phyloP scores from a whole-genome alignment of 352 stramenopile genomes.

The Plasmopara muralis region DNA sequence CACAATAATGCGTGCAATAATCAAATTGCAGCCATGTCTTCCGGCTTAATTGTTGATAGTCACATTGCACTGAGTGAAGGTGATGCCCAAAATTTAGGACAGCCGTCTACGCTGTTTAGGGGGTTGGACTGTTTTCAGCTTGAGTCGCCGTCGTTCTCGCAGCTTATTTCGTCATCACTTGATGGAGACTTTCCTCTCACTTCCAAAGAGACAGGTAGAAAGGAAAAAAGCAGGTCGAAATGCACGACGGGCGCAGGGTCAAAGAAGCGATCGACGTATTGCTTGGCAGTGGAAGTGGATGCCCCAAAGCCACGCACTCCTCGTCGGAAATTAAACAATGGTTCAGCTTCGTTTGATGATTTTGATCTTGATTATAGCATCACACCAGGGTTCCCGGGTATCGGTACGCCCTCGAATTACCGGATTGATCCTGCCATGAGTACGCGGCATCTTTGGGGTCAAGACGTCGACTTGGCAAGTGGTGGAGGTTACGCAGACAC shows the following conservation, averaged over 20 bases:
- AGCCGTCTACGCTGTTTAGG: constrained; percentile 49
- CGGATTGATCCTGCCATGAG: constrained; percentile 23
- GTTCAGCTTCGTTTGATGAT: constrained; percentile 53
- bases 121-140: constrained; percentile 61
- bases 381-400: constrained; percentile 34
- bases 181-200: constrained; percentile 15
- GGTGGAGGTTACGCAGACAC: constrained; percentile 43
- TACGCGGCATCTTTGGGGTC: constrained; percentile 49
- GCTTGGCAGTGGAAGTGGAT: constrained; percentile 44
- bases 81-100: constrained; percentile 15
- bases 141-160: constrained; percentile 59
- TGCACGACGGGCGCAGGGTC: constrained; percentile 9
- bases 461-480: constrained; percentile 49
- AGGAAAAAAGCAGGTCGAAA: constrained; percentile 38
- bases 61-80: constrained; percentile 24
- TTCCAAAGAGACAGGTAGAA: constrained; percentile 20
- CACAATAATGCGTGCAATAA: constrained; percentile 26
- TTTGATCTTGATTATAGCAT: constrained; percentile 31
- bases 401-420: constrained; percentile 68
- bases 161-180: constrained; percentile 31
- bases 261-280: constrained; percentile 60
- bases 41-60: constrained; percentile 23
- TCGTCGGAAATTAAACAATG: constrained; percentile 55
- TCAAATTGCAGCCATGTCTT: constrained; percentile 19
- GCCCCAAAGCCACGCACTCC: constrained; percentile 61